Evolutionary conservation across 495 filamentous ascomycete genomes (phyloP), one percentile per base, ranked within the genome.

Genomic region (Aspergillus heteromorphus): DNA sequence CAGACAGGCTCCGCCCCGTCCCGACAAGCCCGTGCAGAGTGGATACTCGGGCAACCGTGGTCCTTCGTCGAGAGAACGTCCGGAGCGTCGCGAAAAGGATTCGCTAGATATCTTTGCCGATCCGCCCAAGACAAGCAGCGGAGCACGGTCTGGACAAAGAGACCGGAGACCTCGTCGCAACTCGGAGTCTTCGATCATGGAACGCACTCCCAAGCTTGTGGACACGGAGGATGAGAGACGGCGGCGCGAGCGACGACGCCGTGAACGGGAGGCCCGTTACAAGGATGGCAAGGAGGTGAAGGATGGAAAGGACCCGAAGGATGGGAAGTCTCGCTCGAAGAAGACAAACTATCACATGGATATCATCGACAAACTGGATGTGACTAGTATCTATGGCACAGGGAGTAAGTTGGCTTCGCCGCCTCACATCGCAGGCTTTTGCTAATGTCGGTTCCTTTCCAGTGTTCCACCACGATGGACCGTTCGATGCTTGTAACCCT

Each of bases 381-480:
- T 92, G 41, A 96, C 92, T 10, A 92, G 92, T 61, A 95, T 99
- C 62, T 97, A 95, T 65, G 93, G 95, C 40, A 88, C 90, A 55
- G 93, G 93, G 67, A 79, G 92, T 97, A 74, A 71, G 92, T 85
- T n/a, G 52, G 16, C 40, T 2, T 1, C 10, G 43, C 54, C 48
- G 16, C 63, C 57, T 18, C 14, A 16, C 9, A 17, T 49, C 16
- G 10, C 1, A 8, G 21, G n/a, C 16, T 8, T n/a, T 47, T 59
- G 14, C 55, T 65, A 18, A 65, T 18, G 19, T 29, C 16, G 27
- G 43, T n/a, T 21, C n/a, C 17, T 21, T 3, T 51, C 17, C 55
- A 96, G 92, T 97, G 66, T 96, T 99, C 71, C 95, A 99, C 56
- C 95, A 99, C 66, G 95, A 99, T 66, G 95, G 95, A 20, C 95